Evolutionary conservation across 352 stramenopile species (phyloP), one percentile per base, ranked within the genome.

Genomic region (Phytopythium boreale): DNA sequence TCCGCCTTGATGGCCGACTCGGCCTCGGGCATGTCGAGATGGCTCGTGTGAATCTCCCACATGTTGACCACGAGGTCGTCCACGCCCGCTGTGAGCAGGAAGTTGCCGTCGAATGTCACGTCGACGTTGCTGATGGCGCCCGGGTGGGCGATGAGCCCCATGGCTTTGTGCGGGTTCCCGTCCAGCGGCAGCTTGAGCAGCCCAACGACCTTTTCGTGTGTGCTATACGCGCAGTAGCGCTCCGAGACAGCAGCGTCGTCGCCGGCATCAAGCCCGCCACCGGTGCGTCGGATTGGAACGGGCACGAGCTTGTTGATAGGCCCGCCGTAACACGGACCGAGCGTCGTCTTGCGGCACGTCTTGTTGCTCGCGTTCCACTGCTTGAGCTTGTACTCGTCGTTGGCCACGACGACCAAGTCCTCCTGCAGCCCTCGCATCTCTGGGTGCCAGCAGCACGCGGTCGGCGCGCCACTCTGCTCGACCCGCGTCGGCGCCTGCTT

Each of bases 361-460:
- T 97, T 96, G 68, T 93, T 97, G 71, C 92, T 87, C 47, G 81
- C 78, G 66, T 96, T 96, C 88, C 90, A 98, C 52, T 96, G 76
- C 75, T 97, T 98, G 53, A 98, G 64, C 72, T 98, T 98, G 74
- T 96, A 98, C 62, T 97, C 94, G 49, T 92, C 80, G 69, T 96
- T 98, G 2, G 88, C 92, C 31, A 95, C 86, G 26, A 97, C 78
- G 2, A 97, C 62, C 31, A 95, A 78, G 62, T 98, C 94, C 75
- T 98, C 93, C 53, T 92, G 84, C 2, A 91, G 64, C 24, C 70
- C 75, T 26, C 72, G 74, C 49, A 91, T 77, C 61, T 94, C 85
- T 0, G 92, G 91, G 49, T 97, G 87, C 92, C 92, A 98, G 63
- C 94, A 85, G 55, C 94, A 96, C 20, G 84, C 84, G 19, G 93